Base-by-base conservation (phyloP, 176 grass and related monocot genomes). In the Eragrostis nindensis region DNA sequence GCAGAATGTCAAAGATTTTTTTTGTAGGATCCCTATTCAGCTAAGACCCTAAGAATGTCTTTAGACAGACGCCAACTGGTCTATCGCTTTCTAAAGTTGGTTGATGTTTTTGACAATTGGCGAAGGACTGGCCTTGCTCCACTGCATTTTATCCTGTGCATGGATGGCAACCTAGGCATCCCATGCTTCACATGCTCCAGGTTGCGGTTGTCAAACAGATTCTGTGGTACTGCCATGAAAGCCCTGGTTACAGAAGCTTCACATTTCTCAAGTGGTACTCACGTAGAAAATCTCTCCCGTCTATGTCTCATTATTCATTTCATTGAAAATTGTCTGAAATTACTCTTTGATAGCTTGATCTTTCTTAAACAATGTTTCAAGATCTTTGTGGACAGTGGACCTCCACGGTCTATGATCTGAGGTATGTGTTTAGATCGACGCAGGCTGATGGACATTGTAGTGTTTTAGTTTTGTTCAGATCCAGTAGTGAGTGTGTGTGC, bases 181-280 rank as follows among this genome's bases (percentile, higher is more conserved):
- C 59, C 52, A 22, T 79, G 56, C 67, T 82, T 72, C 87, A 90
- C 78, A 86, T 86, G 83, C 67, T 44, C 47, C 40, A 49, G 12
- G 25, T 29, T 61, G 49, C 30, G 40, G 21, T 32, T 60, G 24
- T 70, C 66, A 46, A 59, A 64, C 45, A 72, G 38, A 62, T 57
- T 72, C 7, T 47, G 38, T 78, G 19, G 45, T 57, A 39, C 39
- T n/a, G 14, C 9, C 25, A 32, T 62, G 32, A 70, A 53, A 63
- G 11, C 53, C 74, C 56, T 71, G 32, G 66, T 72, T 65, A 36
- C 17, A 25, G 17, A 27, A 9, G 52, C 36, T 73, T 24, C n/a
- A n/a, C 26, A 7, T 54, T 38, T 83, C 27, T 47, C 66, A 78
- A 43, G 27, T 27, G 24, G 8, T 29, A 52, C 9, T 64, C 38